phyloP scores from a whole-genome alignment of 257 asterid genomes.

The Mitragyna speciosa region DNA sequence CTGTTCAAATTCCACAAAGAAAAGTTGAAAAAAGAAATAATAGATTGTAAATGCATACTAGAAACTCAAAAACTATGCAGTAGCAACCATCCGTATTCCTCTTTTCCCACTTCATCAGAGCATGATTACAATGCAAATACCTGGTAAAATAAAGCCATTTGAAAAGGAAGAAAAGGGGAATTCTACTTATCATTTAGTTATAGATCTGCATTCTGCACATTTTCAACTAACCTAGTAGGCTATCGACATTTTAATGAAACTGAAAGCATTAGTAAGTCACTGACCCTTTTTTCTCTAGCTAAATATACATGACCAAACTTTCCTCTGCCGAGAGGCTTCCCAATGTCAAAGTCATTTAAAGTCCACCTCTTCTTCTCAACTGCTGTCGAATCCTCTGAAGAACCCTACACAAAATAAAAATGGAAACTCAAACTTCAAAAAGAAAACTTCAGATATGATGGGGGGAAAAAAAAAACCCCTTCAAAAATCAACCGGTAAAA shows the following conservation, averaged over 20 bases:
- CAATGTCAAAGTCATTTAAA: conserved; percentile 71
- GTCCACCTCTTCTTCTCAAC: conserved; percentile 73
- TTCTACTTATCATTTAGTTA: not conserved
- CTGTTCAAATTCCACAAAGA: conserved; percentile 32
- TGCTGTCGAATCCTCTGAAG: conserved; percentile 48
- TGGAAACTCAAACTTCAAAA: not conserved
- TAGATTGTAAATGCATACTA: not conserved
- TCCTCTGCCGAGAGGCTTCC: conserved; percentile 93
- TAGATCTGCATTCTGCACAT: not conserved
- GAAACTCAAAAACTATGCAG: too few species aligned
- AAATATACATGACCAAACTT: conserved; percentile 90
- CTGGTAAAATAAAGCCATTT: not conserved
- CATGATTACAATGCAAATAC: not conserved
- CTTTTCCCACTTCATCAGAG: not conserved
- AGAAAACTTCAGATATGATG: not conserved
- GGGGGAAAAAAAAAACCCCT: not conserved
- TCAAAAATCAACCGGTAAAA: not conserved
- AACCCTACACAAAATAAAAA: conserved; percentile 35
- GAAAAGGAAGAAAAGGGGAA: not conserved
- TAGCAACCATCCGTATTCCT: not conserved
- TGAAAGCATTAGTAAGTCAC: conserved; percentile 12
- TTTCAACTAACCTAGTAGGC: too few species aligned
- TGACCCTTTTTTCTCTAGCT: conserved; percentile 80
- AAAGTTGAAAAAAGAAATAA: not conserved
- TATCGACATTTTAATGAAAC: not conserved